These are phyloP conservation scores for Auricularia sp. DNA, from an alignment of 768 basidiomycete species.

Conservation along the genomic window DNA sequence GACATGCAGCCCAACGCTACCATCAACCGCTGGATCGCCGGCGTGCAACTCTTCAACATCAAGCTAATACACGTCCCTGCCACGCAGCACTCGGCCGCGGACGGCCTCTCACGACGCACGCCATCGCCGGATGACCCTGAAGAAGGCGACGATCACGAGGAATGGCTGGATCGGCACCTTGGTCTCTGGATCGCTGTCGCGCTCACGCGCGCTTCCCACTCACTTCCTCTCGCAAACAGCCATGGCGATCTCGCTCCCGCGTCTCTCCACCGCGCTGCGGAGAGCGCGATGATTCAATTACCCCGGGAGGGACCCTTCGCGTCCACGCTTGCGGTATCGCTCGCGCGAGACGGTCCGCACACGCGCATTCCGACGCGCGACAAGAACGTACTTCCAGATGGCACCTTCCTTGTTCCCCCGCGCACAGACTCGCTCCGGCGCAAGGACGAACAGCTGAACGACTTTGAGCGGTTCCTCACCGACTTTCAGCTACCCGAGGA, in stretches of 20 bases:
- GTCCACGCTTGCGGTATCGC: background rate
- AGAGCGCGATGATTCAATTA: background rate
- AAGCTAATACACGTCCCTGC: slow-evolving; percentile 29
- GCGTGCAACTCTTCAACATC: slow-evolving; percentile 30
- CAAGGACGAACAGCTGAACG: background rate
- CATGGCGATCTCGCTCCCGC: fast-evolving
- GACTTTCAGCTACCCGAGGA: background rate
- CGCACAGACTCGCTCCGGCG: background rate
- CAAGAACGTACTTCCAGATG: background rate
- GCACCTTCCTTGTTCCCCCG: background rate
- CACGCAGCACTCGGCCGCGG: slow-evolving; percentile 24
- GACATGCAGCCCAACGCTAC: slow-evolving; percentile 28
- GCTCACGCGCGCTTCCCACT: background rate
- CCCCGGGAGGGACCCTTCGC: background rate
- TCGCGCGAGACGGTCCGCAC: background rate
- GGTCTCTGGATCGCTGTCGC: background rate
- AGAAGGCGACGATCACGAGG: background rate
- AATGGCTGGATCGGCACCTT: background rate
- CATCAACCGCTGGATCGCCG: slow-evolving; percentile 33
- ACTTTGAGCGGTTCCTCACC: background rate
- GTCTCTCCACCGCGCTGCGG: background rate
- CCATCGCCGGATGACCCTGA: background rate
- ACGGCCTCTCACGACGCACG: slow-evolving; percentile 24
- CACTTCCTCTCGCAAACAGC: background rate
- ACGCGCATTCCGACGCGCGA: background rate